phyloP scores from a whole-genome alignment of 352 stramenopile genomes.

The Globisporangium nodosum region DNA sequence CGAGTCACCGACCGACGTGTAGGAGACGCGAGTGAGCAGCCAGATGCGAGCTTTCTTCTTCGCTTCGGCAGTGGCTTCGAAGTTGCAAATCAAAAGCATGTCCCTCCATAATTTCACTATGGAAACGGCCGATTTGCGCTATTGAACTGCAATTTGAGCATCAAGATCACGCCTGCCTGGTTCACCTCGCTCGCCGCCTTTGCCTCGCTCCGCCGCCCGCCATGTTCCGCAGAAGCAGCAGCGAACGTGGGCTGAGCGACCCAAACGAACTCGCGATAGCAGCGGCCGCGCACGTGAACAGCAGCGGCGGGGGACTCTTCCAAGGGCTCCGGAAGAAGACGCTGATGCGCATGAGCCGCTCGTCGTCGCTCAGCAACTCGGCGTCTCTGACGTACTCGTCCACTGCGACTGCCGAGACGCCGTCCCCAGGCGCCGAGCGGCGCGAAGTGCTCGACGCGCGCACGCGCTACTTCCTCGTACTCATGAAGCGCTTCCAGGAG shows the following conservation, averaged over 20 bases:
- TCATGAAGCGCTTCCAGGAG: conserved; percentile 44
- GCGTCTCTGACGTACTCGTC: conserved; percentile 5
- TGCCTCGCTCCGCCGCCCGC: neutral
- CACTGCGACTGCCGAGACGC: conserved; percentile 7
- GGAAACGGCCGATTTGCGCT: too few species aligned
- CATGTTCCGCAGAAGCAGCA: conserved; percentile 12
- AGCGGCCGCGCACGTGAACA: too few species aligned
- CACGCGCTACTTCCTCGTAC: conserved; percentile 16
- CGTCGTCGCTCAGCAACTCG: conserved; percentile 3
- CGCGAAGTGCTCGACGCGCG: conserved; percentile 12
- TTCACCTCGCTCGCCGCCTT: neutral
- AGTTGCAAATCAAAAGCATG: too few species aligned
- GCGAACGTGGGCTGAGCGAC: neutral
- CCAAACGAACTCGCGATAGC: neutral
- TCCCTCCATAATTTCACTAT: too few species aligned
- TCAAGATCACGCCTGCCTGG: neutral
- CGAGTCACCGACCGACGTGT: too few species aligned
- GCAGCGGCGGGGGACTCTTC: conserved; percentile 26
- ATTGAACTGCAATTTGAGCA: too few species aligned
- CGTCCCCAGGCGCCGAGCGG: conserved; percentile 22
- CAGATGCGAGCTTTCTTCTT: too few species aligned
- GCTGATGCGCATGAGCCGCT: conserved; percentile 54
- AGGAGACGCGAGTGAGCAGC: too few species aligned
- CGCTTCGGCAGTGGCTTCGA: too few species aligned
- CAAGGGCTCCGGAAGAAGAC: conserved; percentile 64